Conservation (phyloP, 306 rosid genomes). For the Dryas drummondii region DNA sequence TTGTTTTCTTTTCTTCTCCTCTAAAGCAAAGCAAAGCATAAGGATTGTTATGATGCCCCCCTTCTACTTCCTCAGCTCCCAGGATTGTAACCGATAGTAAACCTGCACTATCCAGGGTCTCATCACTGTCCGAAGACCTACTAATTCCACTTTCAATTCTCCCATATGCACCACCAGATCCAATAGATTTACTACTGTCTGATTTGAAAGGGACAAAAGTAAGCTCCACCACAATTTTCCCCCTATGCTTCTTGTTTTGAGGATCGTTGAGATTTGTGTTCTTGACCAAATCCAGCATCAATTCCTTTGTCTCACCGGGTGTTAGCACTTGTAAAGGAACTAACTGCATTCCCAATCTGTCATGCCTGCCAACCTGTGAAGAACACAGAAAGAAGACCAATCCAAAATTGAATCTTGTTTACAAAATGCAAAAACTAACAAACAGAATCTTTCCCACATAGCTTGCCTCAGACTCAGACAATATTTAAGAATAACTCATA, state of each 20-base stretch:
- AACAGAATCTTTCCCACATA: neutral
- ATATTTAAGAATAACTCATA: neutral
- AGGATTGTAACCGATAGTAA: constrained; percentile 63
- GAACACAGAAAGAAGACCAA: constrained; percentile 9
- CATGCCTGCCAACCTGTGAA: constrained; percentile 81
- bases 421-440: neutral
- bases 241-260: constrained; percentile 69
- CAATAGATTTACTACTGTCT: constrained; percentile 53
- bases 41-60: constrained; percentile 77
- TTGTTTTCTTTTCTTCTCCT: constrained; percentile 80
- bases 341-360: constrained; percentile 80
- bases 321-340: constrained; percentile 69
- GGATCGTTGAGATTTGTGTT: constrained; percentile 54
- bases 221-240: constrained; percentile 65
- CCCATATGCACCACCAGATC: constrained; percentile 26
- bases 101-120: constrained; percentile 60
- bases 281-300: constrained; percentile 74
- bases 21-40: constrained; percentile 58
- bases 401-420: constrained; percentile 1
- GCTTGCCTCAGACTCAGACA: neutral
- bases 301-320: constrained; percentile 56
- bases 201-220: constrained; percentile 73
- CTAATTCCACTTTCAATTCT: constrained; percentile 43
- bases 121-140: constrained; percentile 36
- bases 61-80: constrained; percentile 84